These are phyloP conservation scores for Solioccasus polychromus DNA, from an alignment of 768 basidiomycete species.

Conservation along the genomic window DNA sequence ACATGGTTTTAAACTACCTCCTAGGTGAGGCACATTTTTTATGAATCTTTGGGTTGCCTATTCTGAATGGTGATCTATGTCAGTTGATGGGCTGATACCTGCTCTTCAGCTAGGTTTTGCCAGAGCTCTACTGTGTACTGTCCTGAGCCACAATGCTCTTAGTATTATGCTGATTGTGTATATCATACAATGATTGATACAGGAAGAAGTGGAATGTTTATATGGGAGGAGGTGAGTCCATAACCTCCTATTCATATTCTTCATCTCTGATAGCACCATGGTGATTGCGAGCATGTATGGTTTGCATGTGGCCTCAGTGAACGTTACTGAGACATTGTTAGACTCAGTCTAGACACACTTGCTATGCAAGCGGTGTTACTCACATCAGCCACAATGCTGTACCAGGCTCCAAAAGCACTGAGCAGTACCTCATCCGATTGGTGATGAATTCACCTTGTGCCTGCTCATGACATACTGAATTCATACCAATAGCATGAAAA, in stretches of 20 bases:
- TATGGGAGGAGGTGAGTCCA: constrained; percentile 21
- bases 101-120: constrained; percentile 24
- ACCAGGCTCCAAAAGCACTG: constrained; percentile 22
- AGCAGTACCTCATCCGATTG: constrained; percentile 22
- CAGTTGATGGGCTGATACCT: constrained; percentile 26
- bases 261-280: constrained; percentile 6
- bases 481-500: constrained; percentile 18
- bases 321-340: constrained; percentile 6
- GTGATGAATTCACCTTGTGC: constrained; percentile 17
- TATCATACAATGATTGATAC: constrained; percentile 20
- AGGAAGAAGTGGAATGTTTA: constrained; percentile 19
- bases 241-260: neutral
- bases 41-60: neutral
- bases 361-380: constrained; percentile 27
- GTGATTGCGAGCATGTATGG: constrained; percentile 26
- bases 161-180: constrained; percentile 19
- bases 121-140: constrained; percentile 26
- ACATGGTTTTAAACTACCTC: constrained; percentile 23
- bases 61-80: neutral
- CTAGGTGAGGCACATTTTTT: constrained; percentile 16
- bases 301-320: neutral
- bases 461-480: constrained; percentile 1
- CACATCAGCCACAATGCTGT: constrained; percentile 17
- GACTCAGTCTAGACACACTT: constrained; percentile 21
- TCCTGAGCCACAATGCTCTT: constrained; percentile 26